phyloP scores from a whole-genome alignment of 345 rosid species.

The Orychophragmus violaceus region DNA sequence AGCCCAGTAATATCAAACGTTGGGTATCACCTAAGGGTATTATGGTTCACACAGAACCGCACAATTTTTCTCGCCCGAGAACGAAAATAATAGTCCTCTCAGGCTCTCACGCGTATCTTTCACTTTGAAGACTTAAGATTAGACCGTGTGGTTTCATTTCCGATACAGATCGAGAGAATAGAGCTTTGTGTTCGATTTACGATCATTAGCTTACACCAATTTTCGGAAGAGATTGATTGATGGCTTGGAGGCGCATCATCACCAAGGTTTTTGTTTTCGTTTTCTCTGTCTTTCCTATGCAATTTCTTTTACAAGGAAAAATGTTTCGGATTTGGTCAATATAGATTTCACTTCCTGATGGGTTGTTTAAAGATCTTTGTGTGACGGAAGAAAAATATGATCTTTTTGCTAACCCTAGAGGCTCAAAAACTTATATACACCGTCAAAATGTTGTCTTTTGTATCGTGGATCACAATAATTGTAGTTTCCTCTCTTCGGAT shows the following conservation, averaged over 20 bases:
- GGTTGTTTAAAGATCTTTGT: not conserved
- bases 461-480: not conserved
- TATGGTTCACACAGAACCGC: too few relatives aligned
- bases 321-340: not conserved
- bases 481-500: not conserved
- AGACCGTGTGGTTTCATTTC: not conserved
- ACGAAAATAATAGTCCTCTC: constrained; percentile 24
- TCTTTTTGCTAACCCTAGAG: constrained; percentile 15
- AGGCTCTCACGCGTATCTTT: not conserved
- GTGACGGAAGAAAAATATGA: not conserved
- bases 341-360: not conserved
- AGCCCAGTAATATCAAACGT: not conserved
- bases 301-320: not conserved
- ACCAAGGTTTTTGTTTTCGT: constrained; percentile 45
- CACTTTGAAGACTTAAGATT: not conserved
- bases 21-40: not conserved
- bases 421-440: not conserved
- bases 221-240: constrained; percentile 28
- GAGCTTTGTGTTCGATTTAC: not conserved
- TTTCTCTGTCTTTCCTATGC: not conserved
- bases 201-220: constrained; percentile 14
- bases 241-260: constrained; percentile 93
- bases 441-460: not conserved
- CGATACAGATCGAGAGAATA: not conserved
- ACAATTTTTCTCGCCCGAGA: constrained; percentile 16